Percentiles rank a stretch among this genome's conserved stretches.
These are phyloP conservation scores for Pyricularia pennisetigena DNA, from an alignment of 2,329 filamentous ascomycete genomes.

Conservation along the genomic window DNA sequence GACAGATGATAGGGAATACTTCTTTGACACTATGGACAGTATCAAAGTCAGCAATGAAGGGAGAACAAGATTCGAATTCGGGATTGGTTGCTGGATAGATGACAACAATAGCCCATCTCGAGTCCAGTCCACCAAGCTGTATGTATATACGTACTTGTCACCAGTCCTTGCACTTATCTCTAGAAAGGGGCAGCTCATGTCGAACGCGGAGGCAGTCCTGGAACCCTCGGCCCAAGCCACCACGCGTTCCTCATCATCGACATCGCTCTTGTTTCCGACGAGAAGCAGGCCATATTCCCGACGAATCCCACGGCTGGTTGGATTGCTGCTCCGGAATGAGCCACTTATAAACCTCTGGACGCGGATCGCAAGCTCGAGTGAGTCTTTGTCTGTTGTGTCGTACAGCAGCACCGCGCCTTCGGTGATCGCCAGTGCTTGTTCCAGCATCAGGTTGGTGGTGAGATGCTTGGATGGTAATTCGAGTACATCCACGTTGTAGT, in stretches of 20 bases:
- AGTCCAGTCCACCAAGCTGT: not conserved
- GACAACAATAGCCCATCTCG: not conserved
- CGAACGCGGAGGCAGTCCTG: slow-evolving; percentile 13
- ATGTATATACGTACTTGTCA: slow-evolving; percentile 12
- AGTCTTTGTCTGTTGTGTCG: slow-evolving; percentile 17
- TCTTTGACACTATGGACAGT: slow-evolving; percentile 12
- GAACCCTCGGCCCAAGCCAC: slow-evolving; percentile 23
- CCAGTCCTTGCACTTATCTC: slow-evolving; percentile 23
- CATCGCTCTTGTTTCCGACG: slow-evolving; percentile 25
- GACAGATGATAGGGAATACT: slow-evolving; percentile 22
- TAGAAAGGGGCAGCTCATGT: slow-evolving; percentile 16
- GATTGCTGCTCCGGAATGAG: not conserved
- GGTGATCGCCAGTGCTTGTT: slow-evolving; percentile 27
- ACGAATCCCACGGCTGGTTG: not conserved
- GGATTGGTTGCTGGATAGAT: not conserved
- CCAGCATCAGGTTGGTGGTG: slow-evolving; percentile 20
- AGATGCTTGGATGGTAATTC: slow-evolving; percentile 25
- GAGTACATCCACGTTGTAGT: slow-evolving; percentile 25
- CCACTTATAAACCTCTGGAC: slow-evolving; percentile 17
- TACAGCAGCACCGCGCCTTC: slow-evolving; percentile 28
- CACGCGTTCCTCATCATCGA: slow-evolving; percentile 15
- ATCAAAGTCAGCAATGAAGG: not conserved
- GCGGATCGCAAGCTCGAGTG: slow-evolving; percentile 16
- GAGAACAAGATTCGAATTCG: too few relatives aligned
- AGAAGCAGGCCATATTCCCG: slow-evolving; percentile 22